Evolutionary conservation across 2,329 filamentous ascomycete species (phyloP), one percentile per base, ranked within the genome.

Genomic region (Cladobotryum protrusum): DNA sequence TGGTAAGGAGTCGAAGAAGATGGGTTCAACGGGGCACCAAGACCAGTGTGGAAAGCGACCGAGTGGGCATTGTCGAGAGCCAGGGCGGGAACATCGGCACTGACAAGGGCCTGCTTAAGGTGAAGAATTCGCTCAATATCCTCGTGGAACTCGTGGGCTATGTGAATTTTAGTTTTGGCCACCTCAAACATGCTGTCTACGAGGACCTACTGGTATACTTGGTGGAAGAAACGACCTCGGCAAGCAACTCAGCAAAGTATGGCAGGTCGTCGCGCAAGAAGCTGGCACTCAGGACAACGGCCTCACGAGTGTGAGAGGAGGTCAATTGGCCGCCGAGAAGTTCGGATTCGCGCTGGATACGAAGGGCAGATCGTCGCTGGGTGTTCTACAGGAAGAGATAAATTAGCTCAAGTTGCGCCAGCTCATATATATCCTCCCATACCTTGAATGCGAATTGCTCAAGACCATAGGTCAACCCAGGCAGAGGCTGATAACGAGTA

Each of bases 371-470:
- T 71, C 93, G 86, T 73, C 86, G 87, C 61, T 84, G 72, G 63
- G 93, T 99, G 78, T 86, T 90, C 86, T 92, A 64, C 48, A 57
- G 54, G 60, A 49, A 56, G 39, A 48, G 50, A 52, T 58, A 73
- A 72, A 74, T 78, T 76, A 79, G 73, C 74, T 76, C 58, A 64
- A 55, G 54, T 47, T 45, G 46, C 52, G 37, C 53, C 44, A 12
- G 54, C 47, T 41, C 51, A 47, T 43, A 17, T 51, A 45, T 19
- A 50, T 44, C 44, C 48, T 29, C 42, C 33, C 57, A 43, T 52
- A 90, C 93, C 88, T 95, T 95, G 83, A 96, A 99, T 58, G 95
- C 92, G 76, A 95, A 99, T 70, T 89, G 87, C 76, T 93, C 87
- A 59, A 99, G 81, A 52, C 87, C 92, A 66, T 91, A 86, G 57